phyloP scores from a whole-genome alignment of 306 rosid genomes.

The Styphnolobium japonicum region DNA sequence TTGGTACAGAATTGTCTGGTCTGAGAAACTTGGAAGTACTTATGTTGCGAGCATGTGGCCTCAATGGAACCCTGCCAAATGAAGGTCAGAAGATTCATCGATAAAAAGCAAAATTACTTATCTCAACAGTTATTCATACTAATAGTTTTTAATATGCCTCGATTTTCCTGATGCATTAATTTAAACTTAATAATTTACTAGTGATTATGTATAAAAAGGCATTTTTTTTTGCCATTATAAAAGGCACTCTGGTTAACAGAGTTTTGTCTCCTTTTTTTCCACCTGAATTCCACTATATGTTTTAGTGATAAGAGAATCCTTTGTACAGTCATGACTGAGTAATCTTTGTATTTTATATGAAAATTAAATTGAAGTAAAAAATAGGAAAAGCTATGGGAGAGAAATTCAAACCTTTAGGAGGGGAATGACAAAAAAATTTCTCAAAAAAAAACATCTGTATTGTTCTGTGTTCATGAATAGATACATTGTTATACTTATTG shows the following conservation, averaged over 20 bases:
- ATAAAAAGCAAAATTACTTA: background rate
- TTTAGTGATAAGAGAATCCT: background rate
- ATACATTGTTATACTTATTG: background rate
- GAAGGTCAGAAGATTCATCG: background rate
- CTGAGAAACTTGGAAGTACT: background rate
- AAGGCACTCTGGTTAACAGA: background rate
- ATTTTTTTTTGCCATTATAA: no score
- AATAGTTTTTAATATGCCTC: background rate
- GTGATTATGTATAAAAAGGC: background rate
- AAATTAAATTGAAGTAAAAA: background rate
- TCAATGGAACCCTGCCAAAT: conserved; percentile 1
- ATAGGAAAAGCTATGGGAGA: background rate
- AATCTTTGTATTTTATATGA: background rate
- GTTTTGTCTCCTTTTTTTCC: background rate
- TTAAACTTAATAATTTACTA: no score
- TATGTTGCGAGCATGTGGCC: background rate
- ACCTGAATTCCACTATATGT: background rate
- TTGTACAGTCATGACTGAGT: background rate
- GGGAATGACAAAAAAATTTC: background rate
- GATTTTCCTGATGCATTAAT: background rate
- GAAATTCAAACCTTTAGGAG: background rate
- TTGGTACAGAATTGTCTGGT: background rate
- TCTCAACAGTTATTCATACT: background rate
- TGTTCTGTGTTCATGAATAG: background rate
- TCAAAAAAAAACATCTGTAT: background rate